Conservation (phyloP, 306 rosid genomes). For the Geum urbanum region DNA sequence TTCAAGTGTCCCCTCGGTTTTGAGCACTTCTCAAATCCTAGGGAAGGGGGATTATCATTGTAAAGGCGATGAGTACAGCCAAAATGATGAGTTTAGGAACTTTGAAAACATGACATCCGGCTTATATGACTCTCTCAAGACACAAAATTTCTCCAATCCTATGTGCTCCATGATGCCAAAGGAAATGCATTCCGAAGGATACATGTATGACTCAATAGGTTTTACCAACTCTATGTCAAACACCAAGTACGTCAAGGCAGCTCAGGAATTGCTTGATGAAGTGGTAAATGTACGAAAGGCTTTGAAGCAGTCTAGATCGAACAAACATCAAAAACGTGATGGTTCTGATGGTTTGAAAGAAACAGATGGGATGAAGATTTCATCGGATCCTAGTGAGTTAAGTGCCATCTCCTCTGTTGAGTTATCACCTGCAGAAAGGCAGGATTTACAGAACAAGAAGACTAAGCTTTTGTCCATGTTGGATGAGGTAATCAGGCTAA, state of each 20-base stretch:
- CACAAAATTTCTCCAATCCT: constrained; percentile 50
- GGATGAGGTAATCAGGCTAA: constrained; percentile 57
- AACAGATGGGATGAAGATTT: constrained; percentile 45
- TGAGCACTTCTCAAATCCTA: constrained; percentile 34
- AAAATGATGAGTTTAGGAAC: constrained; percentile 35
- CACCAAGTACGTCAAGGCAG: constrained; percentile 61
- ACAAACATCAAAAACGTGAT: constrained; percentile 40
- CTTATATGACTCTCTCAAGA: constrained; percentile 33
- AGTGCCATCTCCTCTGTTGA: constrained; percentile 41
- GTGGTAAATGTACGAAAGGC: constrained; percentile 66
- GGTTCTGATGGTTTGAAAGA: constrained; percentile 54
- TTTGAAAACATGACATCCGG: constrained; percentile 47
- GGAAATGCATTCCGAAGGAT: constrained; percentile 36
- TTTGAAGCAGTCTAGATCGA: constrained; percentile 53
- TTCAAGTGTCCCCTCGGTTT: constrained; percentile 37
- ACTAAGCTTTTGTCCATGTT: constrained; percentile 73
- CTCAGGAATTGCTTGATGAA: constrained; percentile 81
- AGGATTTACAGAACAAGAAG: constrained; percentile 65
- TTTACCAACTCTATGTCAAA: constrained; percentile 33
- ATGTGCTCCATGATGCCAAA: constrained; percentile 30
- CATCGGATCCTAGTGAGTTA: constrained; percentile 44
- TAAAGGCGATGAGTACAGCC: constrained; percentile 40
- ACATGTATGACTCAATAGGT: constrained; percentile 32
- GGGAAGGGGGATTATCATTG: constrained; percentile 29
- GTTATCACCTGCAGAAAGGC: constrained; percentile 59